Conservation (phyloP, 2,329 filamentous ascomycete genomes). For the Coniochaeta hoffmannii region DNA sequence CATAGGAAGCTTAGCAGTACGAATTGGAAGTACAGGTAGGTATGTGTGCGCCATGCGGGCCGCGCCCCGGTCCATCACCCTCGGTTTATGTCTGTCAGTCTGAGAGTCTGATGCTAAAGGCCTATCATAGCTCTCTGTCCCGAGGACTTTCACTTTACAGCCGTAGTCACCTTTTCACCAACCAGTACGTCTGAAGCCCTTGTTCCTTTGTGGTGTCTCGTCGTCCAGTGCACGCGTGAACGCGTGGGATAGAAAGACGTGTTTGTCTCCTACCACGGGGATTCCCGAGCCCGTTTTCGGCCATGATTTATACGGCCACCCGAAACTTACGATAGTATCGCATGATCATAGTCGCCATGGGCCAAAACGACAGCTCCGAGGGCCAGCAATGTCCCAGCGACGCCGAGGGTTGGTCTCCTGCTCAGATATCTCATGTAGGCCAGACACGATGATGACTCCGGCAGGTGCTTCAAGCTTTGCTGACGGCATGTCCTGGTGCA, state of each 20-base stretch:
- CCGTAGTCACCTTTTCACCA: neutral
- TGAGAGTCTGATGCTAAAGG: neutral
- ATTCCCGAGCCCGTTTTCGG: neutral
- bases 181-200: neutral
- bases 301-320: neutral
- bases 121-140: neutral
- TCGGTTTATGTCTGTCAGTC: neutral
- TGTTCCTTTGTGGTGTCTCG: too few relatives aligned
- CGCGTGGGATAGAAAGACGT: neutral
- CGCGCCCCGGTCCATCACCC: neutral
- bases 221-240: too few relatives aligned
- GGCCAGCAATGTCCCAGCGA: neutral
- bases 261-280: neutral
- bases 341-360: neutral
- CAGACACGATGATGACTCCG: neutral
- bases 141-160: neutral
- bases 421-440: constrained; percentile 4
- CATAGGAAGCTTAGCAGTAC: neutral
- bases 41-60: neutral
- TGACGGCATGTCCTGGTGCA: constrained; percentile 7
- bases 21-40: neutral
- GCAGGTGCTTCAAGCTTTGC: neutral
- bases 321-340: neutral
- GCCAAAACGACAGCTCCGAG: neutral
- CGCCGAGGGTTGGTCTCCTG: neutral